Conservation (phyloP, 495 filamentous ascomycete species). For the Penicillium cinerascens region DNA sequence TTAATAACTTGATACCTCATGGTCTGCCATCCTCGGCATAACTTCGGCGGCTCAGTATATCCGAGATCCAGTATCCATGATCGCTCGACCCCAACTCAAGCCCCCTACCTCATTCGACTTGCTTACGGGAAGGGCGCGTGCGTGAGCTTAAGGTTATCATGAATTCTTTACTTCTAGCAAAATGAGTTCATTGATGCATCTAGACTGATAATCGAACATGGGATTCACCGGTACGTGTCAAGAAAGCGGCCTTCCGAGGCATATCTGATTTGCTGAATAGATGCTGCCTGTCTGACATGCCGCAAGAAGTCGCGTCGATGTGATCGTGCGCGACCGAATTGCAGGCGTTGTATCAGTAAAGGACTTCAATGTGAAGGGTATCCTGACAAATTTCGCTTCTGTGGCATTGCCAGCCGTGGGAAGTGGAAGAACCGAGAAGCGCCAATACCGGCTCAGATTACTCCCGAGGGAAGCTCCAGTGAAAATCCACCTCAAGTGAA, state of each 20-base stretch:
- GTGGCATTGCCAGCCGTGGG: conserved; percentile 35
- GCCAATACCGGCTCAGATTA: background rate
- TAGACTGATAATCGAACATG: background rate
- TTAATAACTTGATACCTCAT: too few relatives aligned
- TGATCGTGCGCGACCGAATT: conserved; percentile 19
- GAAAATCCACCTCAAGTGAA: background rate
- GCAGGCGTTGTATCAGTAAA: conserved; percentile 18
- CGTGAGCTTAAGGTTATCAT: too few relatives aligned
- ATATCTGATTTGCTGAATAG: background rate
- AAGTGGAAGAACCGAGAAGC: conserved; percentile 31
- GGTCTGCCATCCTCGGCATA: too few relatives aligned
- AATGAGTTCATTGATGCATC: too few relatives aligned
- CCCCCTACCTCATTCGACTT: background rate
- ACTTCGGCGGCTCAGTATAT: background rate
- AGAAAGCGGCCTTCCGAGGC: background rate
- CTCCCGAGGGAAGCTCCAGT: background rate
- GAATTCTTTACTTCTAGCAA: too few relatives aligned
- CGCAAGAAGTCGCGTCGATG: conserved; percentile 22
- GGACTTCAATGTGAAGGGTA: conserved; percentile 32
- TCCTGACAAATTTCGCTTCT: conserved; percentile 40
- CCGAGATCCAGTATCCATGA: background rate
- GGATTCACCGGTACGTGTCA: background rate
- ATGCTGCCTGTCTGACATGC: conserved; percentile 22
- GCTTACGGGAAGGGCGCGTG: too few relatives aligned
- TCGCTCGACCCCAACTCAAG: background rate